Percentiles rank a stretch among this genome's conserved stretches.
phyloP scores from a whole-genome alignment of 2,329 filamentous ascomycete genomes.

The Dothideomycetidae sp. region DNA sequence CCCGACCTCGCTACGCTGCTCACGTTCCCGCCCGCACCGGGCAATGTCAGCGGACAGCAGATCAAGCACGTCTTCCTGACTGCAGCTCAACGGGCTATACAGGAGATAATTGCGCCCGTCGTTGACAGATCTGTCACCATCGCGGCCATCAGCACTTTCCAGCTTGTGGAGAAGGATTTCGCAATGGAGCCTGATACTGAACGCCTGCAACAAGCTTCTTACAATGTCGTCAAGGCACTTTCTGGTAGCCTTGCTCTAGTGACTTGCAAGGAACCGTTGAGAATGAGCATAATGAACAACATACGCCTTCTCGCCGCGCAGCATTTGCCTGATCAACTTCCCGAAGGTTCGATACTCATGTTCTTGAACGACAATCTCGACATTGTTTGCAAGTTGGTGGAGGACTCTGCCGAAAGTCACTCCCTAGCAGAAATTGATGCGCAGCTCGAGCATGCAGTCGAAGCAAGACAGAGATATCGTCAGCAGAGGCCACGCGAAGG shows the following conservation, averaged over 20 bases:
- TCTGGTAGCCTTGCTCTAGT: conserved; percentile 88
- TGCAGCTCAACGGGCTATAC: conserved; percentile 77
- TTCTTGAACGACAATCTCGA: conserved; percentile 98
- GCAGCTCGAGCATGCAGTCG: conserved; percentile 69
- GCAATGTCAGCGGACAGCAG: conserved; percentile 56
- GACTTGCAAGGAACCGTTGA: conserved; percentile 93
- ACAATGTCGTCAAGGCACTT: conserved; percentile 88
- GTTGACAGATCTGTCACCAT: conserved; percentile 97
- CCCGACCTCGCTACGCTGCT: conserved; percentile 72
- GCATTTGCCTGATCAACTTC: conserved; percentile 54
- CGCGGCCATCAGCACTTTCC: conserved; percentile 87
- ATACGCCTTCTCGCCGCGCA: conserved; percentile 64
- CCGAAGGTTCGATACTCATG: conserved; percentile 93
- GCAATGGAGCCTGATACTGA: conserved; percentile 83
- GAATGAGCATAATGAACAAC: conserved; percentile 95
- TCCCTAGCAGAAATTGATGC: conserved; percentile 91
- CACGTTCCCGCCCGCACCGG: conserved; percentile 62
- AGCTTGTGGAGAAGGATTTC: conserved; percentile 94
- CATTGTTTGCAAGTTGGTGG: conserved; percentile 80
- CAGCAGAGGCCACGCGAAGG: conserved; percentile 64
- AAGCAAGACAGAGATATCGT: conserved; percentile 62
- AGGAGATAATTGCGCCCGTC: conserved; percentile 93
- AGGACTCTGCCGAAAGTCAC: conserved; percentile 87
- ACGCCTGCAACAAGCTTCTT: conserved; percentile 68
- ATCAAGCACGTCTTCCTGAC: conserved; percentile 62